These are phyloP conservation scores for Candida lessepsii DNA, from an alignment of 805 yeast species.

Conservation along the genomic window DNA sequence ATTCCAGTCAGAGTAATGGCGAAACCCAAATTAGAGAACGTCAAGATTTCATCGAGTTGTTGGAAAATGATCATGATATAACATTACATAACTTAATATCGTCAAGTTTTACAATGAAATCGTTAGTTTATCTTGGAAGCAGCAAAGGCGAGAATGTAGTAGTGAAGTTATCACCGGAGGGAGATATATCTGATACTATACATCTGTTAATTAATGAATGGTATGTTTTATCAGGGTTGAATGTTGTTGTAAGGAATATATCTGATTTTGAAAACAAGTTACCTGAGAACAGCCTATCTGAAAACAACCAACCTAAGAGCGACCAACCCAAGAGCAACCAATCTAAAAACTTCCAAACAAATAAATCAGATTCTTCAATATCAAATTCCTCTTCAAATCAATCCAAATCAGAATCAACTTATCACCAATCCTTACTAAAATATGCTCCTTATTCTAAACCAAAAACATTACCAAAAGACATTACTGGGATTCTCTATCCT, in stretches of 20 bases:
- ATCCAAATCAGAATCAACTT: slow-evolving; percentile 2
- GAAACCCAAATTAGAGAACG: slow-evolving; percentile 4
- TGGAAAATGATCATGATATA: slow-evolving; percentile 24
- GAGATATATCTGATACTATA: slow-evolving; percentile 18
- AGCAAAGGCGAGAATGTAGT: slow-evolving; percentile 13
- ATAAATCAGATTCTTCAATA: no score
- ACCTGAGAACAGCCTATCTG: no score
- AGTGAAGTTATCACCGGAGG: slow-evolving; percentile 26
- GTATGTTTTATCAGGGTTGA: slow-evolving; percentile 30
- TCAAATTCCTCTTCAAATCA: no score
- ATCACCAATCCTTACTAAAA: no score
- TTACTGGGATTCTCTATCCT: slow-evolving; percentile 32
- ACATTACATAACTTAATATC: slow-evolving; percentile 20
- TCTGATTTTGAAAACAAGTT: no score
- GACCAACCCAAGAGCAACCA: no score
- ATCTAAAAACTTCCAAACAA: no score
- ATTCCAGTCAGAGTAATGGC: slow-evolving; percentile 9
- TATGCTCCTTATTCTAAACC: slow-evolving; percentile 14
- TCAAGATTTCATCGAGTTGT: slow-evolving; percentile 9
- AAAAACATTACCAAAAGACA: slow-evolving; percentile 24
- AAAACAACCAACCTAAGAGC: no score
- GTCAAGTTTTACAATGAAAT: slow-evolving; percentile 11
- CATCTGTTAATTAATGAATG: slow-evolving; percentile 34
- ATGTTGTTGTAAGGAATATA: background rate
- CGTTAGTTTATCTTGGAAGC: slow-evolving; percentile 21